A percentile compares a stretch with the other conserved stretches of the same genome.
Evolutionary conservation across 257 asterid species (phyloP).

Genomic region (Solanum bukasovii): DNA sequence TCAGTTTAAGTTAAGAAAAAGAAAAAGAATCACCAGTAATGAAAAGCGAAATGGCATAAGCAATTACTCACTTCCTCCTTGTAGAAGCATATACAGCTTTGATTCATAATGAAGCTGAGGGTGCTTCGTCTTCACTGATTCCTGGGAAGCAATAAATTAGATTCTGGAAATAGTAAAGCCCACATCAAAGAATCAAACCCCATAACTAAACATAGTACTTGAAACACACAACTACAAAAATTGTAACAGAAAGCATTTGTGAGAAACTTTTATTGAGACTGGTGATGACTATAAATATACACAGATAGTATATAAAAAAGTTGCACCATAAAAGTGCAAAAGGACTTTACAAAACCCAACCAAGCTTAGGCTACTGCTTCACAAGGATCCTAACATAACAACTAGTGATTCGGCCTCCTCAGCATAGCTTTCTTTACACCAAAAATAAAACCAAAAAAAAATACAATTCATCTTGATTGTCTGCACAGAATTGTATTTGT

Average conservation of each 20-base stretch:
- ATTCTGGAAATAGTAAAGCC: not conserved
- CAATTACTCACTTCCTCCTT: conserved; percentile 75
- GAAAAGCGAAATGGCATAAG: not conserved
- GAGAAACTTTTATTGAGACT: not conserved
- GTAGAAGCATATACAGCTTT: conserved; percentile 77
- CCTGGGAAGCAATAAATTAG: conserved; percentile 31
- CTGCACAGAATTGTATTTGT: not conserved
- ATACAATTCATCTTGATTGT: not conserved
- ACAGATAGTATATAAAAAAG: not conserved
- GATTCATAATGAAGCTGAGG: conserved; percentile 94
- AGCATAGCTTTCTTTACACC: not conserved
- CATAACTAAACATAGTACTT: not conserved
- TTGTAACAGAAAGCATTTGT: not conserved
- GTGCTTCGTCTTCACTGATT: conserved; percentile 71
- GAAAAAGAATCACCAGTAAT: not conserved
- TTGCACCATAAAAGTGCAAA: not conserved
- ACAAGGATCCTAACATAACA: not conserved
- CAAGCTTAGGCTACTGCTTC: not conserved
- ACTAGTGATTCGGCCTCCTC: not conserved
- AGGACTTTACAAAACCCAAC: not conserved
- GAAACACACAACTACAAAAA: not conserved
- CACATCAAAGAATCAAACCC: not conserved
- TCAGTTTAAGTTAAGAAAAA: not conserved
- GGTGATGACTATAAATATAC: not conserved
- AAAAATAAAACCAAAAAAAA: not conserved